Percentiles rank a stretch among this genome's conserved stretches.
These are phyloP conservation scores for Petasospora rhodanensis DNA, from an alignment of 1,139 yeast species.

Conservation along the genomic window DNA sequence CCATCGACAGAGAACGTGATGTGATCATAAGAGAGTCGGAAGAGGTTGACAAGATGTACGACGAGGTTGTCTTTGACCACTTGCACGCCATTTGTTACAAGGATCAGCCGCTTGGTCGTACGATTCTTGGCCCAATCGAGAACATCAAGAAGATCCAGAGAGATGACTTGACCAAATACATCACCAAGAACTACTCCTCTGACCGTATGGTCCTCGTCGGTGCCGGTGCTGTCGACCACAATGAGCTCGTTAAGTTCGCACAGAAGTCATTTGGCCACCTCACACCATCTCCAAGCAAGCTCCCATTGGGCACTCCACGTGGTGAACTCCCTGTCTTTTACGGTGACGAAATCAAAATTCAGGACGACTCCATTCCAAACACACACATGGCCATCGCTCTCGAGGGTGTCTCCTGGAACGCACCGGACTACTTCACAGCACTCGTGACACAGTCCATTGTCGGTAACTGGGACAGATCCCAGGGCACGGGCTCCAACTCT, in stretches of 20 bases:
- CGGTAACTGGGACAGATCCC: constrained; percentile 96
- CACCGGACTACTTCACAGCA: constrained; percentile 93
- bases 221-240: constrained; percentile 90
- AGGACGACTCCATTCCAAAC: constrained; percentile 78
- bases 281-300: constrained; percentile 57
- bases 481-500: constrained; percentile 68
- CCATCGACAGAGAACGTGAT: constrained; percentile 93
- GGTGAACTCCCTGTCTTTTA: constrained; percentile 76
- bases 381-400: constrained; percentile 92
- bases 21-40: constrained; percentile 95
- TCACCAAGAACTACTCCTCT: constrained; percentile 83
- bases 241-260: constrained; percentile 72
- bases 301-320: constrained; percentile 70
- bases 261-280: constrained; percentile 73
- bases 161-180: constrained; percentile 73
- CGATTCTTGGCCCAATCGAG: constrained; percentile 93
- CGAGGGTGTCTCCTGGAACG: constrained; percentile 98
- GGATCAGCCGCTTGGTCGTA: constrained; percentile 91
- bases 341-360: constrained; percentile 82
- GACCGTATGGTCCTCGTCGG: constrained; percentile 98
- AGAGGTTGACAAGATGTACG: constrained; percentile 97
- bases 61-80: constrained; percentile 96
- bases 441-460: constrained; percentile 94
- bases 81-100: constrained; percentile 88
- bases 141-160: constrained; percentile 78